Evolutionary conservation across 1,139 yeast species (phyloP).

Genomic region (Suhomyces bokatorum): DNA sequence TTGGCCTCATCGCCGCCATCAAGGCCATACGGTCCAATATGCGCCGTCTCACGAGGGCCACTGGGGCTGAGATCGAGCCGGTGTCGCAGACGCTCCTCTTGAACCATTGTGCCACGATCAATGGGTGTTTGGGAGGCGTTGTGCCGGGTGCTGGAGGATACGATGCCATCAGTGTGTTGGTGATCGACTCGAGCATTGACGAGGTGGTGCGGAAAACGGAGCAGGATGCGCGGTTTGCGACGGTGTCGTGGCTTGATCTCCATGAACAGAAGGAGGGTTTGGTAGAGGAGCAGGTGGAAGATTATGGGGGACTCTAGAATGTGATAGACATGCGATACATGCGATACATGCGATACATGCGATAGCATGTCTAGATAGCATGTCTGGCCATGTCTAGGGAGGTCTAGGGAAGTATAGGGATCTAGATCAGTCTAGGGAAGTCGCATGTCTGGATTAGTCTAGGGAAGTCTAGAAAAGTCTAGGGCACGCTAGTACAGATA

Average conservation of each 20-base stretch:
- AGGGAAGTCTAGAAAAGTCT: no score
- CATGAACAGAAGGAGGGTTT: constrained; percentile 62
- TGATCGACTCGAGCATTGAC: constrained; percentile 47
- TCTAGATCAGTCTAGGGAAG: no score
- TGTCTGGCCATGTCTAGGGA: no score
- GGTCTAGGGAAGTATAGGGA: no score
- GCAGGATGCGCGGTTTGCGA: constrained; percentile 28
- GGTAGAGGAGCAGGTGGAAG: constrained; percentile 31
- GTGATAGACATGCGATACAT: no score
- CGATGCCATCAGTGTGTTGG: constrained; percentile 82
- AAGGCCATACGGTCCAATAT: constrained; percentile 53
- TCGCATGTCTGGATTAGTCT: no score
- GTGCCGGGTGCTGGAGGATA: constrained; percentile 99
- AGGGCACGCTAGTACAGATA: no score
- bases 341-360: no score
- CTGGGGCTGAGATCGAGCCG: constrained; percentile 92
- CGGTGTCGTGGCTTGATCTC: constrained; percentile 65
- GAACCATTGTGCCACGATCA: constrained; percentile 54
- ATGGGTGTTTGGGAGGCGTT: constrained; percentile 89
- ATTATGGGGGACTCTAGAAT: constrained; percentile 27
- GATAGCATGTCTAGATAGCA: no score
- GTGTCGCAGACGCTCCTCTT: constrained; percentile 67
- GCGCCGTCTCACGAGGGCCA: constrained; percentile 55
- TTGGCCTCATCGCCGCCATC: constrained; percentile 38
- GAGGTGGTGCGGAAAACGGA: constrained; percentile 37